Percentiles rank a stretch among this genome's conserved stretches.
Conservation (phyloP, 495 filamentous ascomycete species). For the Aspergillus homomorphus region DNA sequence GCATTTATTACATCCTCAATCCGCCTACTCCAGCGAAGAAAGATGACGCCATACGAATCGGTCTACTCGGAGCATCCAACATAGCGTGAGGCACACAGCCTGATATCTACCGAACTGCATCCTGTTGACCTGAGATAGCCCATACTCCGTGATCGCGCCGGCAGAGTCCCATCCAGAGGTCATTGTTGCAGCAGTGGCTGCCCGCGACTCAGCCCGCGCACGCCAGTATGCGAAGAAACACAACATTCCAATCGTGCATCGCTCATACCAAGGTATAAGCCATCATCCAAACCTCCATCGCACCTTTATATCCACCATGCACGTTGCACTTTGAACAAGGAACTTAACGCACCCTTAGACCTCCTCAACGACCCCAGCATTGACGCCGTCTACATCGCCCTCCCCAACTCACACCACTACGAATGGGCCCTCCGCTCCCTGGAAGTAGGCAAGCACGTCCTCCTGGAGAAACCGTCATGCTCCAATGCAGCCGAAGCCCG, state of each 20-base stretch:
- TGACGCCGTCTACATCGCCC: constrained; percentile 48
- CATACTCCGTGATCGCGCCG: constrained; percentile 52
- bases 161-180: constrained; percentile 59
- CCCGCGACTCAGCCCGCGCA: constrained; percentile 52
- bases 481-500: constrained; percentile 39
- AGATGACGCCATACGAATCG: constrained; percentile 30
- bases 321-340: not conserved
- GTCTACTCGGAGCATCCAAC: constrained; percentile 30
- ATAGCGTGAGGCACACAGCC: constrained; percentile 13
- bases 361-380: constrained; percentile 40
- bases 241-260: constrained; percentile 52
- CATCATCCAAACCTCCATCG: not conserved
- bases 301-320: not conserved
- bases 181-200: constrained; percentile 55
- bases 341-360: constrained; percentile 17
- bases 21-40: constrained; percentile 20
- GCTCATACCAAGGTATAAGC: constrained; percentile 40
- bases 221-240: constrained; percentile 55
- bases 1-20: constrained; percentile 20
- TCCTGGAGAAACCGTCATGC: constrained; percentile 47
- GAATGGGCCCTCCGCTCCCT: constrained; percentile 43
- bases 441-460: constrained; percentile 45
- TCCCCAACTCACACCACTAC: constrained; percentile 47
- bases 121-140: too few species aligned
- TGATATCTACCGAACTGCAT: too few species aligned